phyloP scores from a whole-genome alignment of 352 stramenopile species.

The Phytophthora megakarya region DNA sequence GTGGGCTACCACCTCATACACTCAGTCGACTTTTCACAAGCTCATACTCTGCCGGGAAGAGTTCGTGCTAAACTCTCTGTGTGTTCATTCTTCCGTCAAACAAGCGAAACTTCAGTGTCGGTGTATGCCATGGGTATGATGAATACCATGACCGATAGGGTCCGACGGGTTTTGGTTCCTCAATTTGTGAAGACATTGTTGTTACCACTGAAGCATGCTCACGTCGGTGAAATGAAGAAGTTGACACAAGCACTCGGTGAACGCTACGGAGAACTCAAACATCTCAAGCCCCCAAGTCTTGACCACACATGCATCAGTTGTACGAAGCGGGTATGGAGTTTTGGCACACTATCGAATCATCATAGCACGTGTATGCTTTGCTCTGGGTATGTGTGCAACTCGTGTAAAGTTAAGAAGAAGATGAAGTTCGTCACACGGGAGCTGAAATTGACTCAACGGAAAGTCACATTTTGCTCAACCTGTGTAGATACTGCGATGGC shows the following conservation, averaged over 20 bases:
- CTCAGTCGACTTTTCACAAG: no score
- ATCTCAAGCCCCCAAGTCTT: conserved; percentile 9
- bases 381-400: conserved; percentile 31
- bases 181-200: conserved; percentile 35
- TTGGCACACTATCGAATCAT: conserved; percentile 12
- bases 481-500: conserved; percentile 33
- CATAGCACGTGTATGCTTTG: conserved; percentile 40
- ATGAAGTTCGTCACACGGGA: conserved; percentile 42
- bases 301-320: conserved; percentile 33
- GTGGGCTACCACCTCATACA: no score
- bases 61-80: no score
- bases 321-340: conserved; percentile 21
- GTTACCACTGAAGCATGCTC: conserved; percentile 30
- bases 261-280: conserved; percentile 19
- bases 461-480: conserved; percentile 41
- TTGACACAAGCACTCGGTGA: conserved; percentile 31
- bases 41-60: no score
- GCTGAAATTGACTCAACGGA: conserved; percentile 36
- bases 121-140: no score
- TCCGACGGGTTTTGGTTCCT: conserved; percentile 20
- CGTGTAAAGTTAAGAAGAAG: conserved; percentile 42
- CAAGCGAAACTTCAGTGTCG: no score
- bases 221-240: conserved; percentile 41
- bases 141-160: no score
- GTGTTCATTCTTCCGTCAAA: no score